These are phyloP conservation scores for Eucalyptus marginata DNA, from an alignment of 345 rosid species.

Conservation along the genomic window DNA sequence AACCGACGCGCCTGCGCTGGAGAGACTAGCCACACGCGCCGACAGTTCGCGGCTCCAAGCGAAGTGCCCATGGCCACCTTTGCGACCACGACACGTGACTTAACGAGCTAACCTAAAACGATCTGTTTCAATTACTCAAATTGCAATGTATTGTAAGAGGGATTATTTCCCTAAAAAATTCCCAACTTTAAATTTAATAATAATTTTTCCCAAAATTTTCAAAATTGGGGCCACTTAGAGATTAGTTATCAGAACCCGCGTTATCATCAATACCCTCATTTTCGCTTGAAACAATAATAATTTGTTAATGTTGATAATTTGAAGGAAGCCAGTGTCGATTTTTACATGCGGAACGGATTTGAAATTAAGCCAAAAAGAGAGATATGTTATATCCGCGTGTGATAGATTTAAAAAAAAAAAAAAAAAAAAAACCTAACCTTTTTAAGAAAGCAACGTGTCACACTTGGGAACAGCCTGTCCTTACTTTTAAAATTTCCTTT, in stretches of 20 bases:
- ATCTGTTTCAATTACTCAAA: not conserved
- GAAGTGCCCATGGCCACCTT: not conserved
- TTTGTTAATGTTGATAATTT: not conserved
- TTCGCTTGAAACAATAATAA: not conserved
- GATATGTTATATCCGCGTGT: not conserved
- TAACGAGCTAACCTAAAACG: not conserved
- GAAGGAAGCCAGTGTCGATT: no score
- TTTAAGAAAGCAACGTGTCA: not conserved
- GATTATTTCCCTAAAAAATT: not conserved
- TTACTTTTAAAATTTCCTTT: not conserved
- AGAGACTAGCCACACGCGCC: not conserved
- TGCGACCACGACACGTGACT: not conserved
- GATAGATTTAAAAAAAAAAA: no score
- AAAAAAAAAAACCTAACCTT: not conserved
- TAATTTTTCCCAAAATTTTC: not conserved
- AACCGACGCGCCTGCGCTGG: not conserved
- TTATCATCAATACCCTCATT: not conserved
- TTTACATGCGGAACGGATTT: not conserved
- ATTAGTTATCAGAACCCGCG: fast-evolving
- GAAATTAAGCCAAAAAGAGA: not conserved
- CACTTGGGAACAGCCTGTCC: not conserved
- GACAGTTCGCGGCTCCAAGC: not conserved
- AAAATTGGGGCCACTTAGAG: not conserved
- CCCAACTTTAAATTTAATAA: not conserved
- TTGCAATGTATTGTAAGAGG: not conserved